These are phyloP conservation scores for Amphicarpaea edgeworthii DNA, from an alignment of 306 rosid genomes.

Conservation along the genomic window DNA sequence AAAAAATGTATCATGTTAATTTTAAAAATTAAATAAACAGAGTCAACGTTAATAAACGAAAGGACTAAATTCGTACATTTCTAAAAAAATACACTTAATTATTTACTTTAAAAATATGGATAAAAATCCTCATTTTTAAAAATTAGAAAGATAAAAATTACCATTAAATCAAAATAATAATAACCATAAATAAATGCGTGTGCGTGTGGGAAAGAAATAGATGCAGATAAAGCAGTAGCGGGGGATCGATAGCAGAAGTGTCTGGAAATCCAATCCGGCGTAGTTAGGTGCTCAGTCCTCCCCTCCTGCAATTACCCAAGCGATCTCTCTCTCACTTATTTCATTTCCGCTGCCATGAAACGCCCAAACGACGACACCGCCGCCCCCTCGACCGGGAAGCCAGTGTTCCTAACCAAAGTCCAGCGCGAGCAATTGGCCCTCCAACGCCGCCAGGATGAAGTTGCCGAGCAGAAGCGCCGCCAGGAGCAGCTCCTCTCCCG, in stretches of 20 bases:
- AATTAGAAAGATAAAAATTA: no score
- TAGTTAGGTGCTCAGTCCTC: conserved; percentile 4
- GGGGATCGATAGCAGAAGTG: neutral
- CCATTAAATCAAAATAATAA: no score
- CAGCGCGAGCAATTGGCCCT: conserved; percentile 80
- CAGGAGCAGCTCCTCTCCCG: conserved; percentile 59
- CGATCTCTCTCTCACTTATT: conserved; percentile 39
- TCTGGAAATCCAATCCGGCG: neutral
- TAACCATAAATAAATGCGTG: no score
- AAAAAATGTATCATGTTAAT: no score
- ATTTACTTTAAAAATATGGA: no score
- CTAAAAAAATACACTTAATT: no score
- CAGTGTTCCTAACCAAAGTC: conserved; percentile 76
- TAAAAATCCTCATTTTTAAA: no score
- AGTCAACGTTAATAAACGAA: no score
- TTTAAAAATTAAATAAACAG: no score
- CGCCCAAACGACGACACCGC: conserved; percentile 32
- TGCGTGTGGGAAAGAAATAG: neutral
- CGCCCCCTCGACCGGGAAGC: conserved; percentile 48
- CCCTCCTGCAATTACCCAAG: conserved; percentile 65
- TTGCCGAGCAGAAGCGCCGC: conserved; percentile 61
- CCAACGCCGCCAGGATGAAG: conserved; percentile 75
- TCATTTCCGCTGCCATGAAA: conserved; percentile 43
- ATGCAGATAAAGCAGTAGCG: neutral
- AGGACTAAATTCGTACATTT: no score